phyloP scores from a whole-genome alignment of 208 protist genomes.

The Lotmaria passim region DNA sequence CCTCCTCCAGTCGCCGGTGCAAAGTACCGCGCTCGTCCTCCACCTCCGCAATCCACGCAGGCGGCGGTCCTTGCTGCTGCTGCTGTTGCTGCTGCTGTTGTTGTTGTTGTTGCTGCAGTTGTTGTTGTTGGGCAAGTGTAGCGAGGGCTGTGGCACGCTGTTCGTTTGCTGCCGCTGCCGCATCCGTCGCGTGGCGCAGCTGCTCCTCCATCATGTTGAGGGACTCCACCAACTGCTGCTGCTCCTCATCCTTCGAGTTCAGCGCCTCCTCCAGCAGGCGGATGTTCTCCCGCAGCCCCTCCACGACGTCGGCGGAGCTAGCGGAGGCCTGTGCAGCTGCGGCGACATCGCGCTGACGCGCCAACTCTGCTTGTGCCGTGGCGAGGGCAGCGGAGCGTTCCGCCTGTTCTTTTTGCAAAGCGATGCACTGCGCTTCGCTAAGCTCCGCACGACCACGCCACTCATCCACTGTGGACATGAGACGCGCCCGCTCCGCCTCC shows the following conservation, averaged over 20 bases:
- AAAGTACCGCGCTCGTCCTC: conserved; percentile 20
- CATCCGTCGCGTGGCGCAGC: conserved; percentile 35
- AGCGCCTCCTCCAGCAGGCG: conserved; percentile 71
- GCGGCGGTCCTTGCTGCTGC: conserved; percentile 8
- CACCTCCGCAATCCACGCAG: conserved; percentile 17
- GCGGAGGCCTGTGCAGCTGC: conserved; percentile 1
- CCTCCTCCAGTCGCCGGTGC: conserved; percentile 13
- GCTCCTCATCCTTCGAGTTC: conserved; percentile 68
- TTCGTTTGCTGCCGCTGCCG: conserved; percentile 16
- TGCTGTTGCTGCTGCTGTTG: conserved; percentile 7
- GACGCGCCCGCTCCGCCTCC: conserved; percentile 1
- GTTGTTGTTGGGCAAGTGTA: conserved; percentile 3
- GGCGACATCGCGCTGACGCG: not conserved
- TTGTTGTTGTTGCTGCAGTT: not conserved
- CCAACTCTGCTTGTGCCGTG: conserved; percentile 5
- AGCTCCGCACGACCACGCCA: conserved; percentile 32
- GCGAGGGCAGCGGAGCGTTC: not conserved
- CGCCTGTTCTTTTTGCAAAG: conserved; percentile 15
- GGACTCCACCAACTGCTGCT: conserved; percentile 56
- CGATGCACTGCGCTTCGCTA: conserved; percentile 16
- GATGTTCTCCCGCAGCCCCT: conserved; percentile 50
- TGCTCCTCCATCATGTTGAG: conserved; percentile 77
- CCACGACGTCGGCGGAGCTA: conserved; percentile 19
- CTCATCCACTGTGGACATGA: conserved; percentile 9
- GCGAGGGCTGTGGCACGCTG: conserved; percentile 9